Base-by-base conservation (phyloP, 2,329 filamentous ascomycete species). In the Arachnomyces sp. region DNA sequence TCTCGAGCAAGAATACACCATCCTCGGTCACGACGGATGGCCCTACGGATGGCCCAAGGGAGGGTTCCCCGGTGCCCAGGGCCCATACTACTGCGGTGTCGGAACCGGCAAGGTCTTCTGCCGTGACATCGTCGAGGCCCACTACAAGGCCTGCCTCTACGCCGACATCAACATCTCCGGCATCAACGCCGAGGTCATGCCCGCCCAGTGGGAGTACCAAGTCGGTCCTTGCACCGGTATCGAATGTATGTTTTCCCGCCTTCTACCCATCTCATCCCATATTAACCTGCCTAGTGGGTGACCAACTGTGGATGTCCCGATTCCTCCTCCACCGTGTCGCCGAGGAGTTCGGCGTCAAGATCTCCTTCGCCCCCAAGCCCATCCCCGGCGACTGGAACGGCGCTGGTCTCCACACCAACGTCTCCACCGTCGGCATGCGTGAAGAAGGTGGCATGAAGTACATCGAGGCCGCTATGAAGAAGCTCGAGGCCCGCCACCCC, bases 131-230 rank as follows among this genome's bases (percentile, higher is more conserved):
- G 89, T 98, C 53, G 90, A 96, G 73, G 82, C 85, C 50, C 86
- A 94, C 73, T 89, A 87, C 81, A 86, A 86, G 71, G 82, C 82
- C 51, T 94, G 79, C 75, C 64, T 96, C 67, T 94, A 87, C 65
- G 79, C 90, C 45, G 82, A 84, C 45, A 76, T 98, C 69, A 81
- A 89, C 66, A 96, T 98, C 68, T 94, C 89, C 17, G 92, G 92
- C 60, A 96, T 92, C 72, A 98, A 98, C 68, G 92, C 92, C 51
- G 92, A 98, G 77, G 92, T 98, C 60, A 94, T 95, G 85, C 84
- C 88, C 49, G 88, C 84, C 45, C 90, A 95, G 70, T 96, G 90
- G 90, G 90, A 96, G 67, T 95, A 86, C 80, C 90, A 95, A 65
- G 85, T 95, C 57, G 90, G 90, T 43, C 90, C 90, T 49, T 94